Conservation (phyloP, 1,284 basidiomycete species). For the Cerrena zonata region DNA sequence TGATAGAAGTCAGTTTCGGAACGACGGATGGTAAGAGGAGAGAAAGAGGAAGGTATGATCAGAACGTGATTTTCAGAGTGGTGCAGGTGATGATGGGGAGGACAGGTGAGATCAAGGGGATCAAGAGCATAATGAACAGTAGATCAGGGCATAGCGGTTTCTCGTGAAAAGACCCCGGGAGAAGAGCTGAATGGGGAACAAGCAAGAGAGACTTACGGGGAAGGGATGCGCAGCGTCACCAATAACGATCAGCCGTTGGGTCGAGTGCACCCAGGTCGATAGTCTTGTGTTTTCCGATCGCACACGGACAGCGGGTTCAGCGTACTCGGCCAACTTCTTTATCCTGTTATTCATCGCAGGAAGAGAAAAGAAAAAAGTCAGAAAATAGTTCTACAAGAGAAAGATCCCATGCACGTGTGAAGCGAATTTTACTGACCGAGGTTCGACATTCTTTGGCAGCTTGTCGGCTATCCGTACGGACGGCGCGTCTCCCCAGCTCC, state of each 20-base stretch:
- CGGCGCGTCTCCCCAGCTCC: background rate
- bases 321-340: constrained; percentile 6
- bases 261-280: constrained; percentile 25
- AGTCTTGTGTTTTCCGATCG: constrained; percentile 13
- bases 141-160: no score
- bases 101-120: background rate
- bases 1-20: background rate
- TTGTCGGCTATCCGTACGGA: background rate
- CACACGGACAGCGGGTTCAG: constrained; percentile 9
- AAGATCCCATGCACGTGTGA: no score
- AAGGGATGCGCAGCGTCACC: constrained; percentile 46
- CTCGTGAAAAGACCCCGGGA: no score
- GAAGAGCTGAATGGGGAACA: no score
- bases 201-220: constrained; percentile 33
- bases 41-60: no score
- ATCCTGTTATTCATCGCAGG: constrained; percentile 6
- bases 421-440: background rate
- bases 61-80: no score
- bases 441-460: background rate
- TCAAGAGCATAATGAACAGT: no score
- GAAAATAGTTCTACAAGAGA: background rate
- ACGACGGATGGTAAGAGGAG: no score
- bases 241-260: constrained; percentile 18
- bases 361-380: background rate
- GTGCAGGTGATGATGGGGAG: no score